Evolutionary conservation across 805 yeast genomes (phyloP), one percentile per base, ranked within the genome.

Genomic region (Suhomyces prunicola): DNA sequence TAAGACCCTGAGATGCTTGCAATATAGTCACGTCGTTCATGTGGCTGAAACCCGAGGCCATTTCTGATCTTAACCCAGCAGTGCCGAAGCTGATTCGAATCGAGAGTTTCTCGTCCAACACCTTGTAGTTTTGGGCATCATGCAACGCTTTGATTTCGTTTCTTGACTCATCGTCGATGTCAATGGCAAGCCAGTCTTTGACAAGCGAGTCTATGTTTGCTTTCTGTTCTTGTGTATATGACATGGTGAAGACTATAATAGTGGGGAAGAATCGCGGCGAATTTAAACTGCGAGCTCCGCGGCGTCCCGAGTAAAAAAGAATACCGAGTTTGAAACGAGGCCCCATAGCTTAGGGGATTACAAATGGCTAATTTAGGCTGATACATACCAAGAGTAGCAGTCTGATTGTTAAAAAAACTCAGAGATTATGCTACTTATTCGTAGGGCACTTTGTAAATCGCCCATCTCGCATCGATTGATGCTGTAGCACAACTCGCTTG

Each of bases 41-140:
- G 59, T 91, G 81, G 50, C 83, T 80, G 65, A 88, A 91, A 0
- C 99, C 98, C 0, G 97, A 90, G 56, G 85, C 92, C 97, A 94
- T 91, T 22, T 78, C 73, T 1, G 96, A 82, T 26, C 99, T 76
- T 47, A 94, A 79, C 0, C 97, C 98, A 2, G 98, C 97, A 0
- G 98, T 93, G 0, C 98, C 98, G 69, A 93, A 93, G 10, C 84
- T 73, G 26, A 92, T 86, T 50, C 97, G 70, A n/a, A 63, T 59
- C 44, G 79, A 63, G 29, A 90, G 73, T 48, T 87, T 74, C 39
- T 65, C 64, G 45, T 80, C 81, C 39, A 90, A 72, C 50, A 73
- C 82, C 0, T 62, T 68, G 59, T 71, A 69, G 54, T 83, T 64
- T 2, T 68, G 58, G 0, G 57, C 54, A 1, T 64, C 62, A 12